Evolutionary conservation across 305 asterid species (phyloP).

Genomic region (Caryopteris hybrid): DNA sequence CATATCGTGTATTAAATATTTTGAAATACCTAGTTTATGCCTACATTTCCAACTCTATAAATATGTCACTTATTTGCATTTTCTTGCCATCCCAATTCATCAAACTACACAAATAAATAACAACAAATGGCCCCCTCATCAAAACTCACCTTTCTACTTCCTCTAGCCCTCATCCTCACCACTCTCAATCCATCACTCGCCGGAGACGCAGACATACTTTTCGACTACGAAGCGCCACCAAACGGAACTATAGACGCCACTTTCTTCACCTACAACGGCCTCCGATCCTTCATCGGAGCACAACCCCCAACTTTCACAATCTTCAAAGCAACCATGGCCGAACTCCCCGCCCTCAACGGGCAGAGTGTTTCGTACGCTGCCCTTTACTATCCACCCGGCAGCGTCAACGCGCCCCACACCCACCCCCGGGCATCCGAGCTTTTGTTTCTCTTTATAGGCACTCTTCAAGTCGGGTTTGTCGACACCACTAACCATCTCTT

Average conservation of each 20-base stretch:
- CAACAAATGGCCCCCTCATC: neutral
- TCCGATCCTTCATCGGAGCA: slow-evolving; percentile 34
- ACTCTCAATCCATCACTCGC: neutral
- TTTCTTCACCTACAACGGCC: slow-evolving; percentile 50
- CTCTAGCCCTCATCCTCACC: neutral
- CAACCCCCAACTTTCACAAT: slow-evolving; percentile 24
- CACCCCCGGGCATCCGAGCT: slow-evolving; percentile 60
- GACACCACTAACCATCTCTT: slow-evolving; percentile 38
- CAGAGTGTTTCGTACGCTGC: slow-evolving; percentile 52
- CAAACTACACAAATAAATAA: neutral
- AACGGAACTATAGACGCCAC: slow-evolving; percentile 10
- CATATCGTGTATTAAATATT: no score
- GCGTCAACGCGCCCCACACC: slow-evolving; percentile 50
- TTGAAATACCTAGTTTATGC: no score
- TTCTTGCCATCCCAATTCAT: neutral
- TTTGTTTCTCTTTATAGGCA: slow-evolving; percentile 32
- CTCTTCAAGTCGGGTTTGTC: slow-evolving; percentile 48
- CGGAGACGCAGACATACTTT: slow-evolving; percentile 44
- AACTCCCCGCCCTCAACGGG: slow-evolving; percentile 43
- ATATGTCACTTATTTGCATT: neutral
- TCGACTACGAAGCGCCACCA: slow-evolving; percentile 36
- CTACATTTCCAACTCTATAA: neutral
- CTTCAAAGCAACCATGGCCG: slow-evolving; percentile 31
- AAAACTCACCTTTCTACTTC: neutral
- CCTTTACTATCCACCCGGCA: slow-evolving; percentile 33